phyloP scores from a whole-genome alignment of 1,284 basidiomycete genomes.

The Ustilago lituana region DNA sequence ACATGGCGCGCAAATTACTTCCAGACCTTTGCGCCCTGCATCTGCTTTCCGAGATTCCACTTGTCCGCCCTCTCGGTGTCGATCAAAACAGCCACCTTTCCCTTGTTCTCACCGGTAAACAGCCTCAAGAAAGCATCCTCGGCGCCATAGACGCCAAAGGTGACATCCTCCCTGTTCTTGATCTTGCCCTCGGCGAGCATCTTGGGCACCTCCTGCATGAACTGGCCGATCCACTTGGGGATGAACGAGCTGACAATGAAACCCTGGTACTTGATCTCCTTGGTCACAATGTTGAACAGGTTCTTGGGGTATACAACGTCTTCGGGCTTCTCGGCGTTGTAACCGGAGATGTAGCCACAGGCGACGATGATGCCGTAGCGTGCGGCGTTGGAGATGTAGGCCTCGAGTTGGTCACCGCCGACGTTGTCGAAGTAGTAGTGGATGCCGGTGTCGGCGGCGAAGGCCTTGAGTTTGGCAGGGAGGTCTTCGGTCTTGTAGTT shows the following conservation, averaged over 20 bases:
- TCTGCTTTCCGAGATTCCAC: slow-evolving; percentile 41
- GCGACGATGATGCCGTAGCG: slow-evolving; percentile 50
- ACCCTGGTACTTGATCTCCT: slow-evolving; percentile 48
- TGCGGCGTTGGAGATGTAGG: slow-evolving; percentile 44
- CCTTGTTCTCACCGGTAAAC: slow-evolving; percentile 48
- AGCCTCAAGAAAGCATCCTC: slow-evolving; percentile 47
- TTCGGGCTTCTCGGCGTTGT: slow-evolving; percentile 49
- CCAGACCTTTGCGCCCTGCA: slow-evolving; percentile 35
- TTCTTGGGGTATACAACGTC: slow-evolving; percentile 48
- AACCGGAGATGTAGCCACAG: slow-evolving; percentile 50
- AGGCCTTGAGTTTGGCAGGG: slow-evolving; percentile 64
- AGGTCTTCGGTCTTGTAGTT: slow-evolving; percentile 81
- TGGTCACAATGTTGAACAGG: slow-evolving; percentile 47
- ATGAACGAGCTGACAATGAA: slow-evolving; percentile 40
- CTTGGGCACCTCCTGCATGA: slow-evolving; percentile 37
- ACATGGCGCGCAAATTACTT: slow-evolving; percentile 10
- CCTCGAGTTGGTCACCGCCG: slow-evolving; percentile 52
- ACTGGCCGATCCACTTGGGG: slow-evolving; percentile 37
- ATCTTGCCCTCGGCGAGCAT: slow-evolving; percentile 48
- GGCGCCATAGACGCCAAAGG: slow-evolving; percentile 42
- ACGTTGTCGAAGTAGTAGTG: slow-evolving; percentile 58
- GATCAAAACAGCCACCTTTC: slow-evolving; percentile 46
- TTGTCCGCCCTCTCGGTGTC: slow-evolving; percentile 44
- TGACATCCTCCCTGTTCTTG: slow-evolving; percentile 45
- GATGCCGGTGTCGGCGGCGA: slow-evolving; percentile 45